Evolutionary conservation across 2,329 filamentous ascomycete genomes (phyloP).

Genomic region (Fonsecaea pedrosoi): DNA sequence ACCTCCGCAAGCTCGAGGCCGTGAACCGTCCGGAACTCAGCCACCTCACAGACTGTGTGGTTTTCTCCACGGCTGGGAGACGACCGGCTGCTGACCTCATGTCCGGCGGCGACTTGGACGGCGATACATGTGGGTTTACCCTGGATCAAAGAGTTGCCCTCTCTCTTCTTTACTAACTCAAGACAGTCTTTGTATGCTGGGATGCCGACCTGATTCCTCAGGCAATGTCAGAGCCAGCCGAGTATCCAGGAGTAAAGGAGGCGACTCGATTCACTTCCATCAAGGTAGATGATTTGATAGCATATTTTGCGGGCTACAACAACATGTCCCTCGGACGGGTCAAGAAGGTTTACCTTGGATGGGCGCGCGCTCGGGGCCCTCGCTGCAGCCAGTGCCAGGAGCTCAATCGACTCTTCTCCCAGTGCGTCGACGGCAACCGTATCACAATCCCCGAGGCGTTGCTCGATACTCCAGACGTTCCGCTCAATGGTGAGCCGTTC

Average conservation of each 20-base stretch:
- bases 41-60: conserved; percentile 14
- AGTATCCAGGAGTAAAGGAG: conserved; percentile 15
- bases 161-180: not conserved
- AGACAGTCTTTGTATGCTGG: conserved; percentile 18
- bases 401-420: conserved; percentile 16
- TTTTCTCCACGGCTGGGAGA: conserved; percentile 11
- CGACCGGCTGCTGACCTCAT: conserved; percentile 12
- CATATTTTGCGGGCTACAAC: conserved; percentile 17
- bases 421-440: conserved; percentile 14
- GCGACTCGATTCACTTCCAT: conserved; percentile 13
- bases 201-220: conserved; percentile 4
- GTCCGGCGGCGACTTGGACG: conserved; percentile 15
- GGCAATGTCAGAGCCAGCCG: conserved; percentile 5
- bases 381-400: conserved; percentile 14
- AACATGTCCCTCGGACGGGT: conserved; percentile 15
- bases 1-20: conserved; percentile 15
- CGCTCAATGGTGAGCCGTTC: not conserved
- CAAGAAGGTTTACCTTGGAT: conserved; percentile 16
- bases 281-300: conserved; percentile 7
- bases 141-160: not conserved
- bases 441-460: conserved; percentile 11
- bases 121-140: conserved; percentile 8
- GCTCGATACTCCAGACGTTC: conserved; percentile 4
- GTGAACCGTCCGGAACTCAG: conserved; percentile 7
- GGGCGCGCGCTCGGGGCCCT: conserved; percentile 8